Evolutionary conservation across 2,329 filamentous ascomycete genomes (phyloP), one percentile per base, ranked within the genome.

Genomic region (Colletotrichum tanaceti): DNA sequence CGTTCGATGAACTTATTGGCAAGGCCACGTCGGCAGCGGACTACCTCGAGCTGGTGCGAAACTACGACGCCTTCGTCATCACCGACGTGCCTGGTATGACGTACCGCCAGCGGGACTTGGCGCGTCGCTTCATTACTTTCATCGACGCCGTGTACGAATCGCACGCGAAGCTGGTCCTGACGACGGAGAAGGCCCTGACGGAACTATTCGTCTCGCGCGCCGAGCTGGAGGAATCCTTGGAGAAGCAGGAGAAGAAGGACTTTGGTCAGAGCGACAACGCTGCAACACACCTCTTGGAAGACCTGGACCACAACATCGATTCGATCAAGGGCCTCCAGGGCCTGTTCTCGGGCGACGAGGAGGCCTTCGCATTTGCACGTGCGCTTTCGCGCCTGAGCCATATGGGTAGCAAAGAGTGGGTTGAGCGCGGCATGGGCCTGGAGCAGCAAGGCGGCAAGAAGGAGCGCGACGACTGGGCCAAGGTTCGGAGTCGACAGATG

Each of bases 351-450:
- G 96, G 96, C 47, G 96, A 98, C 67, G 96, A 99, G 82, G 96
- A 99, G 81, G 88, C 93, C 0, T 99, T 99, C 82, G 96, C 96
- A 0, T 99, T 99, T 83, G 94, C 94, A 28, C 85, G 96, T 62
- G 96, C 96, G 1, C 79, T 98, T 73, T 94, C 91, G 62, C 84
- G 96, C 64, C 81, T 99, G 70, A 91, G 85, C 63, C 94, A 98
- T 80, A 99, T 99, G 96, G 93, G 94, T 22, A 96, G 93, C 77
- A 89, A 90, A 78, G 92, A 98, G 78, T 99, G 96, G 96, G 92
- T 98, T 3, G 95, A 98, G 81, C 81, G 94, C 16, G 94, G 89
- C 1, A 88, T 89, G 85, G 86, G 90, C 0, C 76, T 93, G 63
- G 90, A 92, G 79, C 82, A 79, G 70, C 80, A 84, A 70, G 90